Conservation (phyloP, 2,329 filamentous ascomycete genomes). For the Penicillium sp. region DNA sequence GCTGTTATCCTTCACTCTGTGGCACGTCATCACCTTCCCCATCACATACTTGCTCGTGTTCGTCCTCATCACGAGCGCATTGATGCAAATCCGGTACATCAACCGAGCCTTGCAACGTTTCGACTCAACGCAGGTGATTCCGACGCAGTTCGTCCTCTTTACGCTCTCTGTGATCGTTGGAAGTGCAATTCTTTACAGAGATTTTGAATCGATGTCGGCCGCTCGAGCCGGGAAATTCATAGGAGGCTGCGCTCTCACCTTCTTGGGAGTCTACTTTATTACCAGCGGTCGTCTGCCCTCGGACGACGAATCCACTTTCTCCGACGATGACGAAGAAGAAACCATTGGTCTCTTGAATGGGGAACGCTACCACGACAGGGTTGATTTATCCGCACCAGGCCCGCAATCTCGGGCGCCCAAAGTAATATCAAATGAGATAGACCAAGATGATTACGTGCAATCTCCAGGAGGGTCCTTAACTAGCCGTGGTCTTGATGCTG, state of each 20-base stretch:
- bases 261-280: slow-evolving; percentile 94
- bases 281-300: slow-evolving; percentile 68
- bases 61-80: slow-evolving; percentile 72
- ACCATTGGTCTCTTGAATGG: slow-evolving; percentile 37
- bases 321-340: slow-evolving; percentile 58
- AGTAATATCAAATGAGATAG: slow-evolving; percentile 8
- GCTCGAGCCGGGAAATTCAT: slow-evolving; percentile 77
- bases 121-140: slow-evolving; percentile 95
- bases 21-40: slow-evolving; percentile 82
- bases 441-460: slow-evolving; percentile 14
- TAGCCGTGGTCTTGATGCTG: slow-evolving; percentile 26
- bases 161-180: slow-evolving; percentile 93
- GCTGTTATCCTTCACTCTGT: slow-evolving; percentile 83
- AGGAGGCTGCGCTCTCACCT: slow-evolving; percentile 84
- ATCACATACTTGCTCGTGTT: slow-evolving; percentile 82
- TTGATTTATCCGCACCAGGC: slow-evolving; percentile 27
- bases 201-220: slow-evolving; percentile 77
- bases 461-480: slow-evolving; percentile 32
- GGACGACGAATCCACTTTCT: slow-evolving; percentile 57
- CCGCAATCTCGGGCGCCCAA: slow-evolving; percentile 17
- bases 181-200: slow-evolving; percentile 85
- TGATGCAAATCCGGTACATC: slow-evolving; percentile 96
- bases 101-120: slow-evolving; percentile 87
- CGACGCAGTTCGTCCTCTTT: slow-evolving; percentile 94
- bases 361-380: slow-evolving; percentile 32